Percentiles rank a stretch among this genome's conserved stretches.
These are phyloP conservation scores for Diaporthe longicolla DNA, from an alignment of 2,329 filamentous ascomycete species.

Conservation along the genomic window DNA sequence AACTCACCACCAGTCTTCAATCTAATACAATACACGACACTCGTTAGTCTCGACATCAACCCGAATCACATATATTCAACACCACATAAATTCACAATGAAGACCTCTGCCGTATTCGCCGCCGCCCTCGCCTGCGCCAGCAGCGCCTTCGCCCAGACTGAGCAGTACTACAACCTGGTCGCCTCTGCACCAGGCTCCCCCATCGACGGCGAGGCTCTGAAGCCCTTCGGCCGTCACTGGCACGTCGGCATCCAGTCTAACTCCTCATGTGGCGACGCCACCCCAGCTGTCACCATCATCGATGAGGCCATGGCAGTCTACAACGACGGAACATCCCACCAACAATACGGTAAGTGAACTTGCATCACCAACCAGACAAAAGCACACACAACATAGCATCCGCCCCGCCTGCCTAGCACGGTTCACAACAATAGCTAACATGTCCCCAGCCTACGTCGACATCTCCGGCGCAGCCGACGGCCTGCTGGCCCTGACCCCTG, in stretches of 20 bases:
- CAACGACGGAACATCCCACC: conserved; percentile 27
- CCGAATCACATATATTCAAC: background rate
- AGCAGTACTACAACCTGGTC: conserved; percentile 25
- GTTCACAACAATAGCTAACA: conserved; percentile 4
- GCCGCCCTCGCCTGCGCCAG: conserved; percentile 20
- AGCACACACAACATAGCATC: background rate
- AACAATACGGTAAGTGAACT: conserved; percentile 18
- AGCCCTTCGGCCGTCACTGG: conserved; percentile 26
- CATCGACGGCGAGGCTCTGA: conserved; percentile 20
- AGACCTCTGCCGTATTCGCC: conserved; percentile 14
- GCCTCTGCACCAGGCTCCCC: conserved; percentile 8
- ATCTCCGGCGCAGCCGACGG: conserved; percentile 28
- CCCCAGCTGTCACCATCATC: conserved; percentile 9
- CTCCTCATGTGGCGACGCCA: conserved; percentile 17
- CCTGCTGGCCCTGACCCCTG: conserved; percentile 25
- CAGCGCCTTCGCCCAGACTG: conserved; percentile 15
- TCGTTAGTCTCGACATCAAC: background rate
- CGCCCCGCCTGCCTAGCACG: background rate
- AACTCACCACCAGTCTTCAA: background rate
- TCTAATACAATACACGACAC: conserved; percentile 1
- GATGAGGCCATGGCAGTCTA: conserved; percentile 15
- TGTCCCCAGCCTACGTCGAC: conserved; percentile 16
- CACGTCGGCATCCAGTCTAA: conserved; percentile 3
- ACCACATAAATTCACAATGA: conserved; percentile 3
- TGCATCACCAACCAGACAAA: background rate